Conservation (phyloP, 2,329 filamentous ascomycete species). For the Ilyonectria sp. region DNA sequence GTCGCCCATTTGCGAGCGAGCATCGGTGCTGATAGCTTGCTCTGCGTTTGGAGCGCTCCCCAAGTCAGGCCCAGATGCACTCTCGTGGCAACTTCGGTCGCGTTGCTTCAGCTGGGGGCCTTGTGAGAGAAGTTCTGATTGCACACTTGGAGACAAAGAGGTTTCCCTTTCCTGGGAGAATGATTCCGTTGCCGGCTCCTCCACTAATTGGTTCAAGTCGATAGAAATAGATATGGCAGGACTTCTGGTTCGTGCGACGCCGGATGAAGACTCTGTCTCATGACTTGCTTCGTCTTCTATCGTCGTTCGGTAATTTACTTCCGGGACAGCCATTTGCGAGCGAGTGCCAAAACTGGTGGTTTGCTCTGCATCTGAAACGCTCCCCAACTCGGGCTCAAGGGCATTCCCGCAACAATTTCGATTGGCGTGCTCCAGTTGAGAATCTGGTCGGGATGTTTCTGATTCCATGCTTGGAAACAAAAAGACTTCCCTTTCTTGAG, state of each 20-base stretch:
- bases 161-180: not conserved
- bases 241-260: not conserved
- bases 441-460: constrained; percentile 3
- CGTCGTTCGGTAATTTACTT: constrained; percentile 1
- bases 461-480: constrained; percentile 5
- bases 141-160: not conserved
- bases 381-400: not conserved
- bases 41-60: not conserved
- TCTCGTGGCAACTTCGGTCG: constrained; percentile 1
- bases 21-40: not conserved
- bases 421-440: constrained; percentile 1
- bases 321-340: not conserved
- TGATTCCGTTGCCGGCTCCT: not conserved
- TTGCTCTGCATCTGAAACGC: constrained; percentile 4
- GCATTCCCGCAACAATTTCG: not conserved
- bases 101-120: not conserved
- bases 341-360: not conserved
- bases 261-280: constrained; percentile 3
- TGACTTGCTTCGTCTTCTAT: not conserved
- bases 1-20: not conserved
- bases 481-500: constrained; percentile 6
- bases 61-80: not conserved
- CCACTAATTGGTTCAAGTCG: not conserved
- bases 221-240: not conserved
- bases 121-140: constrained; percentile 6